These are phyloP conservation scores for Phaeosphaeria sp. DNA, from an alignment of 2,329 filamentous ascomycete species.

Conservation along the genomic window DNA sequence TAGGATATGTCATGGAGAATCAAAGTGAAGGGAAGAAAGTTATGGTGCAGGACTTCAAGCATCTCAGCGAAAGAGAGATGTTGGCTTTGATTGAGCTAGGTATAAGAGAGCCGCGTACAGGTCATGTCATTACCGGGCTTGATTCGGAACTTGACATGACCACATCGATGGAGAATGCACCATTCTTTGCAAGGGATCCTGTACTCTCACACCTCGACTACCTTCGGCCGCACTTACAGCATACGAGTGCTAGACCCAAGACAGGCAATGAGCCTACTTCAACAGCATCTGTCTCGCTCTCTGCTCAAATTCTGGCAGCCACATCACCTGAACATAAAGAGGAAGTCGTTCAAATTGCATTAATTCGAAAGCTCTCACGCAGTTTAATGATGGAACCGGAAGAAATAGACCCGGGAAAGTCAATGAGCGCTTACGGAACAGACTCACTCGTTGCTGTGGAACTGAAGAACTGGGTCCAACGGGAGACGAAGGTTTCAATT, in stretches of 20 bases:
- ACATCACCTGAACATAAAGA: background rate
- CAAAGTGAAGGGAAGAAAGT: background rate
- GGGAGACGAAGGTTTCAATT: constrained; percentile 18
- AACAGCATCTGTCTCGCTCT: background rate
- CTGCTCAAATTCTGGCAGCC: constrained; percentile 7
- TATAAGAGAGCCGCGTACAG: constrained; percentile 7
- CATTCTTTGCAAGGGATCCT: constrained; percentile 14
- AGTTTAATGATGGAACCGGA: constrained; percentile 18
- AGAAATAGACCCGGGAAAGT: constrained; percentile 17
- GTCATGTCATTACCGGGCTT: constrained; percentile 13
- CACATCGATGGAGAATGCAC: background rate
- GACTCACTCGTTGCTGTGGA: constrained; percentile 38
- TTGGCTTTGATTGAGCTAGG: constrained; percentile 15
- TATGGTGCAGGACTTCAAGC: background rate
- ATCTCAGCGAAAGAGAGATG: constrained; percentile 14
- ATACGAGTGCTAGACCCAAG: background rate
- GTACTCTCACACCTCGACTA: constrained; percentile 14
- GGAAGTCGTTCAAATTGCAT: constrained; percentile 8
- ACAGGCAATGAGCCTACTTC: background rate
- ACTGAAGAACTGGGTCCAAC: constrained; percentile 27
- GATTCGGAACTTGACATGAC: constrained; percentile 4
- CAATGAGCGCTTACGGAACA: constrained; percentile 22
- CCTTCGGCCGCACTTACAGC: constrained; percentile 12
- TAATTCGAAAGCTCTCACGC: constrained; percentile 17
- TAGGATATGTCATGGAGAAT: constrained; percentile 43